Evolutionary conservation across 1,284 basidiomycete genomes (phyloP).

Genomic region (Naganishia albida): DNA sequence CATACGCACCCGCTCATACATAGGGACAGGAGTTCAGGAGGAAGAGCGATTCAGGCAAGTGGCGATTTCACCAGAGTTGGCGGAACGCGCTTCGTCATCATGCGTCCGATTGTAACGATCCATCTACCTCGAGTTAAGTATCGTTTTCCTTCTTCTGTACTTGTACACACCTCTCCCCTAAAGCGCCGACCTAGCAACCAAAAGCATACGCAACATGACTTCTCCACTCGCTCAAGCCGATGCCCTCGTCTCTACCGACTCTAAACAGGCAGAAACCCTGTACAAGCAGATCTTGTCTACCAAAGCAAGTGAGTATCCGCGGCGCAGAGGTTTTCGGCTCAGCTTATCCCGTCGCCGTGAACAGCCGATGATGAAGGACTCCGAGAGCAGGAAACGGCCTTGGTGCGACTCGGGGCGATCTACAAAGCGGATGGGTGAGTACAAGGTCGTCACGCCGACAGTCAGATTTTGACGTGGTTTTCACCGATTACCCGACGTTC

Average conservation of each 20-base stretch:
- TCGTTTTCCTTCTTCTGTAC: not conserved
- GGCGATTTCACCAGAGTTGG: constrained; percentile 11
- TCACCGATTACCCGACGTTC: not conserved
- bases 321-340: not conserved
- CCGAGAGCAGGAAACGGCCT: constrained; percentile 79
- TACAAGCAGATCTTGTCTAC: constrained; percentile 44
- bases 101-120: not conserved
- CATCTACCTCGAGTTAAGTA: not conserved
- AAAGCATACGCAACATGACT: constrained; percentile 30
- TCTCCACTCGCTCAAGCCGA: constrained; percentile 43
- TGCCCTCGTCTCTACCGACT: constrained; percentile 39
- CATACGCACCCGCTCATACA: no score
- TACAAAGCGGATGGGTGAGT: constrained; percentile 65
- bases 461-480: constrained; percentile 4
- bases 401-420: constrained; percentile 82
- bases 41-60: no score
- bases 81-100: constrained; percentile 25
- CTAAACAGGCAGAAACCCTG: constrained; percentile 44
- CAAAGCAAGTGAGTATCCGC: constrained; percentile 41
- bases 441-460: not conserved
- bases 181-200: no score
- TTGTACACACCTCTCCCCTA: no score
- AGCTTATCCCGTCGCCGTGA: not conserved
- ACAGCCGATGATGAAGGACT: constrained; percentile 30
- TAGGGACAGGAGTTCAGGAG: not conserved